Base-by-base conservation (phyloP, 2,329 filamentous ascomycete species). In the Alternaria angustiovoidea region DNA sequence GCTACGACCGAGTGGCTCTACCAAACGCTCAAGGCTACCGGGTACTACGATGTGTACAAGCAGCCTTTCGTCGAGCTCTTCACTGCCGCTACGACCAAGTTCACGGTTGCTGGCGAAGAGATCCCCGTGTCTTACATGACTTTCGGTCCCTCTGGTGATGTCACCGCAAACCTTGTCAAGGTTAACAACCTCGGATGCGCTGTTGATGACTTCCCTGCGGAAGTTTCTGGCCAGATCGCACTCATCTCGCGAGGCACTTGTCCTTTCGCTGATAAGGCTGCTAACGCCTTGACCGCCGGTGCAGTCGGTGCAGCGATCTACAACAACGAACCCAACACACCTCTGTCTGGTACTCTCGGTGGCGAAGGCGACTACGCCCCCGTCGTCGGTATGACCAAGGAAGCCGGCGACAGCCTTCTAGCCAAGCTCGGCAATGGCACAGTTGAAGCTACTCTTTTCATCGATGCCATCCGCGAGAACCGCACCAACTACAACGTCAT, bases 251-350 rank as follows among this genome's bases (percentile, higher is more conserved):
- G 91, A 56, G 91, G 91, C 54, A 82, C 79, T 2, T 93, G 91
- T 73, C 64, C 87, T 14, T 93, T 93, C 68, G 88, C 87, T 20
- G 78, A 82, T 61, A 94, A 94, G 80, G 89, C 89, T 1, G 82
- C 83, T 44, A 80, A 84, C 18, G 90, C 91, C 2, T 89, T 88
- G 57, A 83, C 83, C 53, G 89, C 89, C 1, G 89, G 90, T 30
- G 91, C 91, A 7, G 77, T 86, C 12, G 90, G 88, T 2, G 89
- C 88, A 0, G 79, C 93, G 28, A 82, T 94, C 49, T 93, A 91
- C 79, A 92, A 93, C 80, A 89, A 88, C 67, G 85, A 88, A 2
- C 79, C 83, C 3, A 55, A 65, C 8, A 89, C 87, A 2, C 74
- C 80, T 4, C 78, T 93, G 1, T 82, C 85, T 49, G 91, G 91